Conservation (phyloP, 192 early-diverging fungal species). For the Entophlyctis helioformis region DNA sequence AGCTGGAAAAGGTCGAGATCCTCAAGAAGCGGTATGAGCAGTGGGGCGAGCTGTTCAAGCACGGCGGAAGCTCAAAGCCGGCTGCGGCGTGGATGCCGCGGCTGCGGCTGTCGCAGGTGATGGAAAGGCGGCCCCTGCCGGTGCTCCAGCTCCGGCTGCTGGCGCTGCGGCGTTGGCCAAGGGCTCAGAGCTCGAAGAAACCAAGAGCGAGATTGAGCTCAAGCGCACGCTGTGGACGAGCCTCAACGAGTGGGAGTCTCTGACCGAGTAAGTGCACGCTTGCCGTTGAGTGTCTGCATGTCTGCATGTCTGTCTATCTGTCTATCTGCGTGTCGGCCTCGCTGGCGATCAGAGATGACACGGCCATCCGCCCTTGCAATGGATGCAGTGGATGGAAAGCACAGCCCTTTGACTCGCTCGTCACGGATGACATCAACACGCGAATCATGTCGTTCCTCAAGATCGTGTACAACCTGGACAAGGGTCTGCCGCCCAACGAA, state of each 20-base stretch:
- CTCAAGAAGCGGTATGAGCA: slow-evolving; percentile 29
- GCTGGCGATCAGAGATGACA: too few relatives aligned
- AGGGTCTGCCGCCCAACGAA: slow-evolving; percentile 54
- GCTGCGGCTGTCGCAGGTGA: too few relatives aligned
- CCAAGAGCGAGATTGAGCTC: slow-evolving; percentile 38
- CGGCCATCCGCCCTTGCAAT: background rate
- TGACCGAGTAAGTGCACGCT: slow-evolving; percentile 34
- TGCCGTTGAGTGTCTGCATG: background rate
- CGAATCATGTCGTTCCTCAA: slow-evolving; percentile 39
- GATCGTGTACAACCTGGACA: slow-evolving; percentile 44
- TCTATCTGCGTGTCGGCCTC: too few relatives aligned
- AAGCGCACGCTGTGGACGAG: slow-evolving; percentile 46
- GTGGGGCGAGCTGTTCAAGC: slow-evolving; percentile 42
- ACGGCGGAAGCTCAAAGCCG: slow-evolving; percentile 22
- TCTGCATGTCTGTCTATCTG: too few relatives aligned
- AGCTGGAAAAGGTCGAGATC: slow-evolving; percentile 26
- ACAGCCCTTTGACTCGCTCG: slow-evolving; percentile 33
- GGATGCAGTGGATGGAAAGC: slow-evolving; percentile 30
- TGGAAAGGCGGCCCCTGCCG: too few relatives aligned
- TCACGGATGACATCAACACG: slow-evolving; percentile 44
- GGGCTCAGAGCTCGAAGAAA: slow-evolving; percentile 35
- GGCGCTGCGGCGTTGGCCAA: slow-evolving; percentile 9
- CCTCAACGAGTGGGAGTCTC: slow-evolving; percentile 40
- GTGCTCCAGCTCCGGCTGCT: too few relatives aligned
- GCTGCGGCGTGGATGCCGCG: background rate